Evolutionary conservation across 345 rosid species (phyloP).

Genomic region (Eucalyptus melliodora): DNA sequence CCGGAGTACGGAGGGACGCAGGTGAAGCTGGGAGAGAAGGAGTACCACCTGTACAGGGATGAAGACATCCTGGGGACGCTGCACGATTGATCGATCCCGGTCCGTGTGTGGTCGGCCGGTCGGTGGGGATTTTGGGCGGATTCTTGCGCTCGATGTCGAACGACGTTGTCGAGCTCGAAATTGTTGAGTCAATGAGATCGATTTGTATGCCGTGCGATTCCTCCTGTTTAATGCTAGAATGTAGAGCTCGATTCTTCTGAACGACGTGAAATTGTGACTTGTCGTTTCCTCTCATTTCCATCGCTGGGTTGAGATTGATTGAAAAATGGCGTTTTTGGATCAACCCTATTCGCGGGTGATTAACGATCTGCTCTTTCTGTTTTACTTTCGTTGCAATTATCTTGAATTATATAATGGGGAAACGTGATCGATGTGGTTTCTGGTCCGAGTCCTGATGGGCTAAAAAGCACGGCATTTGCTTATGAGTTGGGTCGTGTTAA

Average conservation of each 20-base stretch:
- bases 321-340: background rate
- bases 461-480: background rate
- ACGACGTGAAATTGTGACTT: background rate
- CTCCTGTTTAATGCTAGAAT: background rate
- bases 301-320: background rate
- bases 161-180: background rate
- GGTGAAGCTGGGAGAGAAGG: constrained; percentile 75
- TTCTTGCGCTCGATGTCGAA: background rate
- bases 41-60: constrained; percentile 60
- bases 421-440: background rate
- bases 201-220: background rate
- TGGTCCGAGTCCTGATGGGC: background rate
- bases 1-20: constrained; percentile 76
- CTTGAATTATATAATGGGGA: background rate
- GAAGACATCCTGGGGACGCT: constrained; percentile 84
- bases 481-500: too few species aligned
- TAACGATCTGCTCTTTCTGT: background rate
- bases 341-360: background rate
- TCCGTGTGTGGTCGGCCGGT: background rate
- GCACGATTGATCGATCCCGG: constrained; percentile 18
- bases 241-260: background rate
- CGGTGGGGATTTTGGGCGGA: background rate
- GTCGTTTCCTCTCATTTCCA: background rate
- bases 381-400: background rate
- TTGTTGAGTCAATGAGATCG: background rate